Conservation (phyloP, 192 early-diverging fungal genomes). For the Umbelopsis isabellina region DNA sequence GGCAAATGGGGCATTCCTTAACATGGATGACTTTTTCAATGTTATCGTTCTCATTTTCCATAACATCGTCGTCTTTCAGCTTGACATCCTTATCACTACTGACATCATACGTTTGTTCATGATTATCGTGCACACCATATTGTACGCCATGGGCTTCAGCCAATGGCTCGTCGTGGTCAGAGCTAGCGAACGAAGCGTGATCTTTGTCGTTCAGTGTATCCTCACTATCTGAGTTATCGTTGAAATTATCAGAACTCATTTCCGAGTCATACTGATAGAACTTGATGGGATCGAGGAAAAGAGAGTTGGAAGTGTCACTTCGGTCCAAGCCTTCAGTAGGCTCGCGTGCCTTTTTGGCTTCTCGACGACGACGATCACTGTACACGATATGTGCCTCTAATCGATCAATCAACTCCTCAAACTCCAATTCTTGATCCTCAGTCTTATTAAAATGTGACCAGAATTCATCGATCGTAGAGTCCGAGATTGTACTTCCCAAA, state of each 20-base stretch:
- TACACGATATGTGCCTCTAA: constrained; percentile 49
- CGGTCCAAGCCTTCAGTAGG: not conserved
- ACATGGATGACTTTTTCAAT: constrained; percentile 61
- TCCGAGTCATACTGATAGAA: constrained; percentile 4
- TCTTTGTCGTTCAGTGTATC: not conserved
- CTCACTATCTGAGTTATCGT: not conserved
- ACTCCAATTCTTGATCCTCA: constrained; percentile 56
- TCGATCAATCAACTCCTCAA: constrained; percentile 56
- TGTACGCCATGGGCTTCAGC: constrained; percentile 1
- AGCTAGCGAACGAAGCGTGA: not conserved
- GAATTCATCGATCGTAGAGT: constrained; percentile 60
- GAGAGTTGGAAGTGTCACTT: constrained; percentile 14
- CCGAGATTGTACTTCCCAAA: constrained; percentile 61
- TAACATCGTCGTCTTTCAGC: constrained; percentile 15
- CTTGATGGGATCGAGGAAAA: constrained; percentile 2
- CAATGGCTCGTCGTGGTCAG: constrained; percentile 22
- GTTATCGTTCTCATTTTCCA: constrained; percentile 11
- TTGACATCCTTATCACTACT: not conserved
- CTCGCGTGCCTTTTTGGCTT: not conserved
- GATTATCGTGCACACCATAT: not conserved
- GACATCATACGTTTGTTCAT: not conserved
- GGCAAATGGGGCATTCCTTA: constrained; percentile 68
- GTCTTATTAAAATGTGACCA: constrained; percentile 45
- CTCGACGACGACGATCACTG: constrained; percentile 5
- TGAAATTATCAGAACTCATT: not conserved